Evolutionary conservation across 306 rosid genomes (phyloP), one percentile per base, ranked within the genome.

Genomic region (Corylus americana): DNA sequence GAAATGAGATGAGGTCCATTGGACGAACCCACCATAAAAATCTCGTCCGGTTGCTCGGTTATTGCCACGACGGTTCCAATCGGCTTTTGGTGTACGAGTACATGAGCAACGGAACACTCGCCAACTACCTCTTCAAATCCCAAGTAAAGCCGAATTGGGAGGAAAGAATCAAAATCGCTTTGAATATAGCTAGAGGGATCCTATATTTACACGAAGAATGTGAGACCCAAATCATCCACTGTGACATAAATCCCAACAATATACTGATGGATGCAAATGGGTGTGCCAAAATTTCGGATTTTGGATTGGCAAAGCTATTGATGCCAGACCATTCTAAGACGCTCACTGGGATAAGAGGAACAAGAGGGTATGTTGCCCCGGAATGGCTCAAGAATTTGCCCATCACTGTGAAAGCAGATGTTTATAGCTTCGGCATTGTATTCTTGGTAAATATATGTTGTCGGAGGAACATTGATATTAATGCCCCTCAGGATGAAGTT

Each of bases 11-110:
- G 64, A 58, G 64, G 64, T 20, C 64, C 4, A 20, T 58, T 22
- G 64, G 64, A n/a, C 29, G 64, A 58, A 58, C 31, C 35, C 64
- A 58, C 64, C 64, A 58, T 58, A 58, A 22, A 58, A 58, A 58
- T 5, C 64, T 58, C 1, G 64, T 58, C 64, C 64, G 35, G 13
- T 9, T 58, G 29, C 13, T 58, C 11, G 35, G 64, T 58, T 58
- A 58, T 4, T 58, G 64, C 64, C 11, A 58, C 4, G 64, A 58
- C 0, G 35, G 64, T 58, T 58, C 64, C 64, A 58, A 58, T 58
- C 22, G 64, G 29, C 64, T 58, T 20, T 22, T 58, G 29, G 64
- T 58, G 64, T 58, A 58, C 64, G 14, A 58, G 64, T 58, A 58
- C 35, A 58, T 22, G 64, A 58, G 64, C 35, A 58, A 58, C 10